phyloP scores from a whole-genome alignment of 2,329 filamentous ascomycete species.

The Trichoderma afroharzianum region DNA sequence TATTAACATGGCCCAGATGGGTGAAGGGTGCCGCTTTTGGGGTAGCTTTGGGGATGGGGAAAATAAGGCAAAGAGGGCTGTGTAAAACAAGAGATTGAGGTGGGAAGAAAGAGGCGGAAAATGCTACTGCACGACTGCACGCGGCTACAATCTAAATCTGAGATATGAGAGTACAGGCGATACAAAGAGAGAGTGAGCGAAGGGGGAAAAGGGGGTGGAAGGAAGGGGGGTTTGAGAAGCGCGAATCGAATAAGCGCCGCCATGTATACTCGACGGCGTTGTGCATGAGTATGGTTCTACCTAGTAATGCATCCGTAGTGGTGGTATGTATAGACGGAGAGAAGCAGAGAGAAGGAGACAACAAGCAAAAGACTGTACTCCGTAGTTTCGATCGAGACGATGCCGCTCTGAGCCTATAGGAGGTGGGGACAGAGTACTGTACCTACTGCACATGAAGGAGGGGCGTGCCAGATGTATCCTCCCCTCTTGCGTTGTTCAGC shows the following conservation, averaged over 20 bases:
- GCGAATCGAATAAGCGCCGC: neutral
- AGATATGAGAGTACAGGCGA: neutral
- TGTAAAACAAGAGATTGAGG: neutral
- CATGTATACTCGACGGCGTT: neutral
- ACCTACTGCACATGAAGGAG: neutral
- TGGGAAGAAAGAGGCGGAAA: neutral
- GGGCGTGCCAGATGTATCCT: neutral
- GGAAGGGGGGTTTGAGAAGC: neutral
- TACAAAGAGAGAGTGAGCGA: neutral
- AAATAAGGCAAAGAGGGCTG: neutral
- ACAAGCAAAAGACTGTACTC: neutral
- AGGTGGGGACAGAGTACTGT: neutral
- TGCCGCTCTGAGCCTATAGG: neutral
- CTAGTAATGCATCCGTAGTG: neutral
- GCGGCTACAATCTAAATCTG: neutral
- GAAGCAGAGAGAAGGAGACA: neutral
- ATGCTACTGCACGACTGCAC: neutral
- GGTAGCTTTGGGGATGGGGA: neutral
- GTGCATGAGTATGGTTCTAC: neutral
- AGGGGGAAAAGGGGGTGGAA: neutral
- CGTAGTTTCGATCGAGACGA: neutral
- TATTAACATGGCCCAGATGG: neutral
- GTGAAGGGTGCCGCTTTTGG: neutral
- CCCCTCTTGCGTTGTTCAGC: neutral
- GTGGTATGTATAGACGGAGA: neutral